Evolutionary conservation across 2,329 filamentous ascomycete species (phyloP).

Genomic region (Sphaerostilbella broomeana): DNA sequence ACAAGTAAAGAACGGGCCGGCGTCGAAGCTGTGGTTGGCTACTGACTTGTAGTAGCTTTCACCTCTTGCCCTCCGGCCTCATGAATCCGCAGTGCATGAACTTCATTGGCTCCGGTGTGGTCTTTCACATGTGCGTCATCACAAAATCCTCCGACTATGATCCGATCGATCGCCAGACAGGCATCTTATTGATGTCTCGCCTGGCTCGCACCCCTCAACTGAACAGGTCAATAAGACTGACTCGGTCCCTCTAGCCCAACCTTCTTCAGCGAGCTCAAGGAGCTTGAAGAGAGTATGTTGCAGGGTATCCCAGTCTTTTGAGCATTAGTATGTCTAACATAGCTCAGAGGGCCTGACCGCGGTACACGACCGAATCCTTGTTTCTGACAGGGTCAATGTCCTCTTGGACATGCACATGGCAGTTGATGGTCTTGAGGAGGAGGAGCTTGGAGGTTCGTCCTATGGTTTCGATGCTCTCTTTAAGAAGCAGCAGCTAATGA

Average conservation of each 20-base stretch:
- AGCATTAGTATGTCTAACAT: constrained; percentile 17
- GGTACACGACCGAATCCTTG: constrained; percentile 47
- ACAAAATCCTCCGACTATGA: background rate
- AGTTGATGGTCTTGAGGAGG: constrained; percentile 64
- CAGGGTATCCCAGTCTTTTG: constrained; percentile 3
- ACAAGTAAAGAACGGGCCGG: constrained; percentile 23
- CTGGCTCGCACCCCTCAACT: constrained; percentile 17
- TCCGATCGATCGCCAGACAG: constrained; percentile 13
- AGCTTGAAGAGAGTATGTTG: constrained; percentile 27
- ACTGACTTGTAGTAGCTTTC: constrained; percentile 40
- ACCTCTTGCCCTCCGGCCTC: constrained; percentile 63
- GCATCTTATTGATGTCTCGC: constrained; percentile 17
- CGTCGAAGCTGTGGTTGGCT: background rate
- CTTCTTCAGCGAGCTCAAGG: constrained; percentile 37
- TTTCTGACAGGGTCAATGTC: constrained; percentile 58
- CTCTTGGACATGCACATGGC: constrained; percentile 59
- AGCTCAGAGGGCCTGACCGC: constrained; percentile 26
- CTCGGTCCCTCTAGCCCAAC: constrained; percentile 56
- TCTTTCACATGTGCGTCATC: constrained; percentile 51
- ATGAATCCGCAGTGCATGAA: constrained; percentile 59
- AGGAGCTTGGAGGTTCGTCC: constrained; percentile 35
- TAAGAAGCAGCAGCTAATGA: constrained; percentile 31
- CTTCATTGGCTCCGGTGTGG: constrained; percentile 63
- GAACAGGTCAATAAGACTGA: constrained; percentile 46
- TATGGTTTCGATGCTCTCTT: no score